Evolutionary conservation across 257 asterid genomes (phyloP).

Genomic region (Solanum medicagineum): DNA sequence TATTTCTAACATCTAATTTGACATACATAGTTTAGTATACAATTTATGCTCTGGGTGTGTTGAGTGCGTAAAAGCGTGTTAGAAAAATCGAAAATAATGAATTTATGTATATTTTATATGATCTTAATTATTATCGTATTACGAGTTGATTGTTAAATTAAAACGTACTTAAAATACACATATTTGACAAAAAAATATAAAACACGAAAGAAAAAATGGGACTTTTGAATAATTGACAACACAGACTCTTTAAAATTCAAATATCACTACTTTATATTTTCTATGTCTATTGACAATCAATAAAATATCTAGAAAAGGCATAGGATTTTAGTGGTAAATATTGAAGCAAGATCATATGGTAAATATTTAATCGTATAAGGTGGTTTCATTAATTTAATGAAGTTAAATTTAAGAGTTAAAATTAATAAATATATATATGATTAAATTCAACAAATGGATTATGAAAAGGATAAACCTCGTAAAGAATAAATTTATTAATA

Average conservation of each 20-base stretch:
- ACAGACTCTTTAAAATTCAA: neutral
- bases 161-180: too few species aligned
- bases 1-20: neutral
- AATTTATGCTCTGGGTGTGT: neutral
- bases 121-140: neutral
- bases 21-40: neutral
- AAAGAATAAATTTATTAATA: too few species aligned
- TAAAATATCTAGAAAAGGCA: neutral
- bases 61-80: neutral
- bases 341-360: neutral
- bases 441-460: too few species aligned
- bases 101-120: neutral
- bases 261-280: neutral
- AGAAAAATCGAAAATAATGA: neutral
- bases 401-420: neutral
- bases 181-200: neutral
- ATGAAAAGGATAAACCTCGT: too few species aligned
- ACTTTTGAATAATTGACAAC: neutral
- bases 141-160: neutral
- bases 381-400: neutral
- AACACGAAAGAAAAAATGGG: neutral
- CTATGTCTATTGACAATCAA: neutral
- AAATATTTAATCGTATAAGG: neutral
- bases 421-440: too few species aligned
- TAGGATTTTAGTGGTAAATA: neutral